Percentiles rank a stretch among this genome's conserved stretches.
phyloP scores from a whole-genome alignment of 1,284 basidiomycete species.

The Caloboletus inedulis region DNA sequence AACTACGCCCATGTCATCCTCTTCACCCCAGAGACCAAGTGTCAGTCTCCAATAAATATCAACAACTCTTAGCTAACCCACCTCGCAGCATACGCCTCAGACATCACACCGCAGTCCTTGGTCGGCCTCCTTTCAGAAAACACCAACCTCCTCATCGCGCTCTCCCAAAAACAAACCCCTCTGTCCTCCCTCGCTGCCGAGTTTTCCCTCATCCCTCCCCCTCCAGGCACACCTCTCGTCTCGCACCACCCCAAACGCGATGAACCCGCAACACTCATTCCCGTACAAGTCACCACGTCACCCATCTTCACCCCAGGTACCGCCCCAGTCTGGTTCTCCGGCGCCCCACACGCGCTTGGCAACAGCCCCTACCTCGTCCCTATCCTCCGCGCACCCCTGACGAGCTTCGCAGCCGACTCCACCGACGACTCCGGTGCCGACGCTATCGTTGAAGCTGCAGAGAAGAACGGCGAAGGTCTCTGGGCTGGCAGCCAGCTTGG shows the following conservation, averaged over 20 bases:
- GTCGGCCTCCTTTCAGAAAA: constrained; percentile 68
- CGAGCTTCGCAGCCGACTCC: constrained; percentile 68
- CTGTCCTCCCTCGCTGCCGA: constrained; percentile 71
- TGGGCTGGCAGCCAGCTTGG: constrained; percentile 76
- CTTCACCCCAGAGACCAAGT: constrained; percentile 78
- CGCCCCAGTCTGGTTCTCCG: constrained; percentile 72
- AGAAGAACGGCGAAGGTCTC: constrained; percentile 69
- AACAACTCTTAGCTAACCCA: constrained; percentile 4
- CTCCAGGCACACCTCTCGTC: constrained; percentile 67
- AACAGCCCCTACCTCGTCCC: constrained; percentile 82
- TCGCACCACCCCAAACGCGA: constrained; percentile 74
- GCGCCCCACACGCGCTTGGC: constrained; percentile 70
- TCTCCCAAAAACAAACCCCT: constrained; percentile 71
- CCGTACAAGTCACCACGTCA: constrained; percentile 46
- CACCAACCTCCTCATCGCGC: constrained; percentile 83
- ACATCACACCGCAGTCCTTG: constrained; percentile 82
- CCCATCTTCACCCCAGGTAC: constrained; percentile 48
- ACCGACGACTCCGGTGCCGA: constrained; percentile 57
- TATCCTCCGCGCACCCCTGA: constrained; percentile 72
- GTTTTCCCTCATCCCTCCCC: constrained; percentile 73
- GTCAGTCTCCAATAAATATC: constrained; percentile 40
- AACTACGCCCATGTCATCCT: constrained; percentile 82
- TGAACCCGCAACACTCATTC: constrained; percentile 55
- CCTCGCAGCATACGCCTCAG: constrained; percentile 60
- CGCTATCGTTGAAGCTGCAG: constrained; percentile 59